Evolutionary conservation across 2,329 filamentous ascomycete genomes (phyloP).

Genomic region (Fusarium agapanthi): DNA sequence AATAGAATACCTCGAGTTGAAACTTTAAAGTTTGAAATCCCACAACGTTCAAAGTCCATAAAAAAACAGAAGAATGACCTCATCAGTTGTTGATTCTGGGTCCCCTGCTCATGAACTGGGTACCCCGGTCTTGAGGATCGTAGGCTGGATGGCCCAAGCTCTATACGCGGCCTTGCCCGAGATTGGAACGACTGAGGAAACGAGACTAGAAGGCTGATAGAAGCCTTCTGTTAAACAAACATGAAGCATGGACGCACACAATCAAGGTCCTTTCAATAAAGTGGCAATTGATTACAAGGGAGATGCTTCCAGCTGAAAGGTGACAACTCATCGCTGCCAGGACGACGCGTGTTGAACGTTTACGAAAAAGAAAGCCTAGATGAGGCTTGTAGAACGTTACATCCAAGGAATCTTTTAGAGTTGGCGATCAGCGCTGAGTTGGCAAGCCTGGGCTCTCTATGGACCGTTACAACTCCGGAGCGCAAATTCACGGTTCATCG

Average conservation of each 20-base stretch:
- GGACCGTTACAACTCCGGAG: constrained; percentile 15
- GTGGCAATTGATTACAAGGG: constrained; percentile 4
- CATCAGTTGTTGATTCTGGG: constrained; percentile 19
- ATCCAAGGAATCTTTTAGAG: constrained; percentile 18
- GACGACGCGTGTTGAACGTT: constrained; percentile 17
- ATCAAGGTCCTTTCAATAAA: constrained; percentile 1
- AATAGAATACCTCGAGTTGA: background rate
- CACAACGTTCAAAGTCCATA: background rate
- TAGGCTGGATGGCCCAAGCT: constrained; percentile 5
- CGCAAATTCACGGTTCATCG: constrained; percentile 5
- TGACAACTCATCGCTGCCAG: constrained; percentile 7
- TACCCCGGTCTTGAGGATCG: constrained; percentile 23
- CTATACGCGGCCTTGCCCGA: constrained; percentile 38
- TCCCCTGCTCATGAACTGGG: constrained; percentile 12
- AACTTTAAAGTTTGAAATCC: constrained; percentile 1
- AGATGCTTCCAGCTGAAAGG: constrained; percentile 16
- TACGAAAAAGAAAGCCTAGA: background rate
- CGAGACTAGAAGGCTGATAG: constrained; percentile 23
- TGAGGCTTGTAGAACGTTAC: background rate
- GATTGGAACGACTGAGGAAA: constrained; percentile 14
- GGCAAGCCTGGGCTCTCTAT: constrained; percentile 4
- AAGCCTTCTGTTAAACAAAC: constrained; percentile 19
- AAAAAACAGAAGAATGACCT: constrained; percentile 35
- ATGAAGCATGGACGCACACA: constrained; percentile 9
- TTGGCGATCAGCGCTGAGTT: constrained; percentile 31